Evolutionary conservation across 371 early-diverging fungal species (phyloP), one percentile per base, ranked within the genome.

Genomic region (Mucor irregularis): DNA sequence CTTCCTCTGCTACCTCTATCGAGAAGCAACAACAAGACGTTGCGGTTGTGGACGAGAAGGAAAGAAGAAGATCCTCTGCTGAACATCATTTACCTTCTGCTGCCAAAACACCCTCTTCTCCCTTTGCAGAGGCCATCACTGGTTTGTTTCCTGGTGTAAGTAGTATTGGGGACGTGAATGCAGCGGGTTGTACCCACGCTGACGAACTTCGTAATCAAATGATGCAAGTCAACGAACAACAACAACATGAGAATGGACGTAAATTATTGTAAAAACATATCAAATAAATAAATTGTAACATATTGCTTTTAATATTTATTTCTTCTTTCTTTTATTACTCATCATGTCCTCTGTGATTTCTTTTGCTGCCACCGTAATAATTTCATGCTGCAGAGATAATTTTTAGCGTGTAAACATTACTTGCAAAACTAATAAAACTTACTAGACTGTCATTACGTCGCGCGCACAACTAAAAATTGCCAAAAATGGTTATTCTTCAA

Each of bases 121-220:
- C 68, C 26, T 49, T 74, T 13, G 66, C 66, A n/a, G 71, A 66
- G 22, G 71, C 64, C 2, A 62, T 74, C 3, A 69, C 64, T 2
- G 57, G 64, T 22, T 51, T 74, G 29, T 74, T 74, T 34, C 74
- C 74, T 28, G 71, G 71, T 21, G 56, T 69, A 6, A 21, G 13
- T 40, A 40, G 24, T 8, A 40, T 40, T 22, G 40, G 40, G 6
- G 24, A 40, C 13, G 62, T 31, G 5, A 42, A 48, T 16, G 54
- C 44, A 4, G 49, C 30, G 19, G 55, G 58, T 9, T 70, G 71
- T 55, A 57, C 59, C 4, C 71, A 70, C 34, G 66, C 71, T n/a
- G 71, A 70, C 19, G 63, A 55, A 26, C 60, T 70, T 44, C 52
- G 67, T 29, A 49, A 42, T 3, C 67, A 70, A 37, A 63, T 66